Conservation (phyloP, 306 rosid species). For the Trichosanthes cucumerina region DNA sequence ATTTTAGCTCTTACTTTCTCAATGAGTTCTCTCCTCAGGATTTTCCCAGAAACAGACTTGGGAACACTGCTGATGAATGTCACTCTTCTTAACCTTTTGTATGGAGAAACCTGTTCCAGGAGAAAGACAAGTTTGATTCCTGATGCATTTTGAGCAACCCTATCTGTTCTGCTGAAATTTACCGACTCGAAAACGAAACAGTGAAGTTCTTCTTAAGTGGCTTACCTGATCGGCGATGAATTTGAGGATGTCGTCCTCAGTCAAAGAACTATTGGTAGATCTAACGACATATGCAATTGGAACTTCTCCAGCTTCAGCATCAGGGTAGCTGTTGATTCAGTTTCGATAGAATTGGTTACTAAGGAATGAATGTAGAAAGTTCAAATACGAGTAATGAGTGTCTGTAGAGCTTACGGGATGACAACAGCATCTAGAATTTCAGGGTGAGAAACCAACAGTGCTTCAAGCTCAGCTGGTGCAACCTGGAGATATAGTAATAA, state of each 20-base stretch:
- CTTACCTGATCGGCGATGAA: constrained; percentile 63
- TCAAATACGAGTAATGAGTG: neutral
- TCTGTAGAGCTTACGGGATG: constrained; percentile 60
- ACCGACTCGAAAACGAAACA: neutral
- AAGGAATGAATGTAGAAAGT: neutral
- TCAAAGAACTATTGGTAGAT: constrained; percentile 54
- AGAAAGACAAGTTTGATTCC: neutral
- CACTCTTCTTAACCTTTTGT: constrained; percentile 69
- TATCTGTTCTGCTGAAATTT: neutral
- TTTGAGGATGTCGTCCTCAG: constrained; percentile 54
- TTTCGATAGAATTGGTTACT: neutral
- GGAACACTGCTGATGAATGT: constrained; percentile 67
- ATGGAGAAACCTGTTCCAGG: constrained; percentile 64
- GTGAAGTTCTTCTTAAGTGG: neutral
- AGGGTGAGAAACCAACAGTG: constrained; percentile 83
- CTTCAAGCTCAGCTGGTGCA: constrained; percentile 98
- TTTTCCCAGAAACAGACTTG: constrained; percentile 74
- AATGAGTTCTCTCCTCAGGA: constrained; percentile 78
- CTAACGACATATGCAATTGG: constrained; percentile 74
- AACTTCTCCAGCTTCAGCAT: constrained; percentile 92
- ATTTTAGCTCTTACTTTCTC: constrained; percentile 61
- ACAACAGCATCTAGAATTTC: constrained; percentile 91
- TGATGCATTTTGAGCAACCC: neutral
- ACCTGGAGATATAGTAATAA: constrained; percentile 34
- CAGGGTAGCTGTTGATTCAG: constrained; percentile 49